Evolutionary conservation across 257 asterid species (phyloP).

Genomic region (Galeopsis tetrahit): DNA sequence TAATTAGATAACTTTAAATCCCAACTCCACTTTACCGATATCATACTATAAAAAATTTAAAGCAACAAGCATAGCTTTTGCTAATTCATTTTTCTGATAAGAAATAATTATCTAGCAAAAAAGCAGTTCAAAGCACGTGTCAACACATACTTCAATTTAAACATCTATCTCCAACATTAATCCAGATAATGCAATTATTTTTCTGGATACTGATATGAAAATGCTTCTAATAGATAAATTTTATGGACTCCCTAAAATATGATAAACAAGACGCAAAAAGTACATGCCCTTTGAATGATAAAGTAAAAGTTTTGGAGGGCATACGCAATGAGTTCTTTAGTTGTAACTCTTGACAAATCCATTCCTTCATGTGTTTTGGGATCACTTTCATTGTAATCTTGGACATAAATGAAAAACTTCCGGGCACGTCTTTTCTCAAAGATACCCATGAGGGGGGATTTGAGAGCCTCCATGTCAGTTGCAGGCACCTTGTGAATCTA

Average conservation of each 20-base stretch:
- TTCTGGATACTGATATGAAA: not conserved
- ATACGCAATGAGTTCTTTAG: constrained; percentile 88
- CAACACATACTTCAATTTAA: constrained; percentile 18
- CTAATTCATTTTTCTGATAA: not conserved
- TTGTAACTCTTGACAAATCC: constrained; percentile 84
- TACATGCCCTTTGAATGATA: not conserved
- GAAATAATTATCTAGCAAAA: not conserved
- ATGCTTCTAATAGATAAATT: constrained; percentile 17
- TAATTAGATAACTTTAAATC: not conserved
- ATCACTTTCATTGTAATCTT: constrained; percentile 78
- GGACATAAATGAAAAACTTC: constrained; percentile 91
- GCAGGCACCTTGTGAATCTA: constrained; percentile 97
- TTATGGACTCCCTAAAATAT: not conserved
- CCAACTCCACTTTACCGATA: not conserved
- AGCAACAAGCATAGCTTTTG: not conserved
- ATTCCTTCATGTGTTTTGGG: constrained; percentile 92
- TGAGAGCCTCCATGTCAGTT: constrained; percentile 95
- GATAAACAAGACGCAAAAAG: not conserved
- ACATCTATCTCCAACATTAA: not conserved
- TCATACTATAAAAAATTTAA: not conserved
- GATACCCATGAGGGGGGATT: constrained; percentile 97
- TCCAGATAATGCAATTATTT: not conserved
- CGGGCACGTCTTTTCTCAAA: constrained; percentile 98
- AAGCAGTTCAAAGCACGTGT: not conserved
- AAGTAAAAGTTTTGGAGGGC: constrained; percentile 34